These are phyloP conservation scores for Berberis thunbergii DNA, from an alignment of 164 flowering plant genomes.

Conservation along the genomic window DNA sequence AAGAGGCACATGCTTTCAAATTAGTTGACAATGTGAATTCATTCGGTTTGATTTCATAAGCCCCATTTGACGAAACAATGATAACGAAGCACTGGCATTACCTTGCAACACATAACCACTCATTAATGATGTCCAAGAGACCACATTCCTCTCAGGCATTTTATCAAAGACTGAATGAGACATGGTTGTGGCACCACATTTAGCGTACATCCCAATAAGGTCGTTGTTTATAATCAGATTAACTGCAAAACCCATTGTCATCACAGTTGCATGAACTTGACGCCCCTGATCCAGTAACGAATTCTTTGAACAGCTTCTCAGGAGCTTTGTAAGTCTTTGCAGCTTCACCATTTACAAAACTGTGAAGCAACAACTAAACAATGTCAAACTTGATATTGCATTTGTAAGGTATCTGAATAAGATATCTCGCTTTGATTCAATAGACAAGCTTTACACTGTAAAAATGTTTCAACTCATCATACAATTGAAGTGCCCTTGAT, in stretches of 20 bases:
- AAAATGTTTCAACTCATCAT: no score
- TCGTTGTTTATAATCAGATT: conserved; percentile 54
- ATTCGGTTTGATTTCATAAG: conserved; percentile 40
- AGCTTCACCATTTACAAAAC: conserved; percentile 23
- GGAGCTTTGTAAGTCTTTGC: conserved; percentile 35
- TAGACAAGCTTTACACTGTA: no score
- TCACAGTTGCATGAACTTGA: conserved; percentile 36
- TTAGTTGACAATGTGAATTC: conserved; percentile 61
- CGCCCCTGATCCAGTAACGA: conserved; percentile 34
- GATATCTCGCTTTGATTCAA: no score
- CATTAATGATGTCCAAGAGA: conserved; percentile 82
- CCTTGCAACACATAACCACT: conserved; percentile 45
- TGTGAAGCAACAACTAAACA: conserved; percentile 28
- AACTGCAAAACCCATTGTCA: conserved; percentile 32
- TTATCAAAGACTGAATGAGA: conserved; percentile 50
- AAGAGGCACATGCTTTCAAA: conserved; percentile 48
- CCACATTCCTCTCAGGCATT: conserved; percentile 71
- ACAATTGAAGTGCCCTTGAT: no score
- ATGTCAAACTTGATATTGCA: background rate
- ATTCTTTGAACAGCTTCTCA: conserved; percentile 46
- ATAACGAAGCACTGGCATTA: conserved; percentile 27
- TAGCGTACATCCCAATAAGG: conserved; percentile 60
- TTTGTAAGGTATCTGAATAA: no score
- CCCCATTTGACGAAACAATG: conserved; percentile 37
- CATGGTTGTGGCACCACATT: conserved; percentile 35